These are phyloP conservation scores for Astraeus odoratus DNA, from an alignment of 768 basidiomycete genomes.

Conservation along the genomic window DNA sequence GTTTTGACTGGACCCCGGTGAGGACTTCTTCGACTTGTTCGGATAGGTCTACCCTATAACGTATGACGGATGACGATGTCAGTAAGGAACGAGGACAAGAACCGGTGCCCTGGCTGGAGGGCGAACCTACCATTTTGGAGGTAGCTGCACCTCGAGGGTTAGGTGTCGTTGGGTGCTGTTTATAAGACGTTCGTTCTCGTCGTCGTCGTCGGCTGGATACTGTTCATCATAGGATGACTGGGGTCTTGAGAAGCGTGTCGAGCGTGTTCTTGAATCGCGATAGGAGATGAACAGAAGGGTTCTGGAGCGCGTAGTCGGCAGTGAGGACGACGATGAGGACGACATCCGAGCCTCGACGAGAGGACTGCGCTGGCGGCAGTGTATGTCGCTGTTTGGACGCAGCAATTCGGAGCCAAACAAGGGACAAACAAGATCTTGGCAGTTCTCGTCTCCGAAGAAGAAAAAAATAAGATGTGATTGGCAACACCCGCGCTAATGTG, in stretches of 20 bases:
- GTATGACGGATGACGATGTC: conserved; percentile 6
- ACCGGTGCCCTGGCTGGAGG: background rate
- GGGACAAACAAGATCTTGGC: background rate
- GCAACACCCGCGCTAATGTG: no score
- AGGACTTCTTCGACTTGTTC: conserved; percentile 85
- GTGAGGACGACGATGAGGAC: conserved; percentile 26
- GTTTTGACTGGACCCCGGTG: conserved; percentile 61
- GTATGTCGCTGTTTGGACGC: conserved; percentile 19
- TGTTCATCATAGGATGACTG: conserved; percentile 42
- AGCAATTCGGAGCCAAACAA: background rate
- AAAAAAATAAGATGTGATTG: no score
- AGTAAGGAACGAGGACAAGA: conserved; percentile 14
- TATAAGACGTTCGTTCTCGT: conserved; percentile 67
- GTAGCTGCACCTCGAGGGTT: conserved; percentile 53
- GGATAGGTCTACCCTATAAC: conserved; percentile 79
- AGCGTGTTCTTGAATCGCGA: conserved; percentile 63
- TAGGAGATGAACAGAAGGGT: conserved; percentile 93
- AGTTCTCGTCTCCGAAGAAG: no score
- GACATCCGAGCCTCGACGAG: conserved; percentile 27
- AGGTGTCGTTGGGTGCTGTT: conserved; percentile 33
- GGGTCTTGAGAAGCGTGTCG: conserved; percentile 35
- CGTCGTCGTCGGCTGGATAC: conserved; percentile 47
- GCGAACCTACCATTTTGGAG: conserved; percentile 73
- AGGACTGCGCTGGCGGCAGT: conserved; percentile 6
- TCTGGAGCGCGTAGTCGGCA: conserved; percentile 68